Percentiles rank a stretch among this genome's conserved stretches.
Conservation (phyloP, 176 grass and related monocot species). For the Tillandsia fasciculata region DNA sequence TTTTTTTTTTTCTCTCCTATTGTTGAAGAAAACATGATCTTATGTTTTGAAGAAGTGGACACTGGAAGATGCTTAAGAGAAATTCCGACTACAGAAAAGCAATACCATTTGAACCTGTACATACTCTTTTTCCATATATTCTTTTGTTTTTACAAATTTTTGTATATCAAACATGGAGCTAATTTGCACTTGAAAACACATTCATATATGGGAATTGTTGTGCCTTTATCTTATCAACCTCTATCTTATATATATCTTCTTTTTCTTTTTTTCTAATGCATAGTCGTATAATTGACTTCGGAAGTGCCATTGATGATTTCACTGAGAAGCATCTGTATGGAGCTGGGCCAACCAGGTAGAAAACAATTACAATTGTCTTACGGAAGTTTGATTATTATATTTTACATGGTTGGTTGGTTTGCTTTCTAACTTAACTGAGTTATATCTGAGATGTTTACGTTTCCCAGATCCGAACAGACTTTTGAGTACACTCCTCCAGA, state of each 20-base stretch:
- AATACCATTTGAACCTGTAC: constrained; percentile 64
- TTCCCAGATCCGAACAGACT: constrained; percentile 75
- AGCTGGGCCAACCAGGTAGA: constrained; percentile 70
- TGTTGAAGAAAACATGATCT: constrained; percentile 88
- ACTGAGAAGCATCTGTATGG: constrained; percentile 91
- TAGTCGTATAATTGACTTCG: constrained; percentile 94
- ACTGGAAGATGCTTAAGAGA: constrained; percentile 80
- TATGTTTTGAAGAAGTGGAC: constrained; percentile 89
- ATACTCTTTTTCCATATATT: constrained; percentile 15
- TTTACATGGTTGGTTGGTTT: neutral
- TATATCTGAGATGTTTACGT: constrained; percentile 14
- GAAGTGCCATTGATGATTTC: constrained; percentile 97
- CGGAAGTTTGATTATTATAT: neutral
- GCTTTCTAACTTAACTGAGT: constrained; percentile 7
- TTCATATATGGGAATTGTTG: neutral
- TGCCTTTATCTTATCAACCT: neutral
- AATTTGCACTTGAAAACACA: no score
- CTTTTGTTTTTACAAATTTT: constrained; percentile 16
- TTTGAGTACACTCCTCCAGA: constrained; percentile 96
- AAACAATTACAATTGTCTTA: neutral
- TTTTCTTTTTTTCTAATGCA: neutral
- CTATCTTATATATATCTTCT: neutral
- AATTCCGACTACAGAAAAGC: constrained; percentile 44
- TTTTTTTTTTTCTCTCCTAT: constrained; percentile 7
- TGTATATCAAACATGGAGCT: neutral